Base-by-base conservation (phyloP, 345 rosid genomes). In the Lepidium didymum region DNA sequence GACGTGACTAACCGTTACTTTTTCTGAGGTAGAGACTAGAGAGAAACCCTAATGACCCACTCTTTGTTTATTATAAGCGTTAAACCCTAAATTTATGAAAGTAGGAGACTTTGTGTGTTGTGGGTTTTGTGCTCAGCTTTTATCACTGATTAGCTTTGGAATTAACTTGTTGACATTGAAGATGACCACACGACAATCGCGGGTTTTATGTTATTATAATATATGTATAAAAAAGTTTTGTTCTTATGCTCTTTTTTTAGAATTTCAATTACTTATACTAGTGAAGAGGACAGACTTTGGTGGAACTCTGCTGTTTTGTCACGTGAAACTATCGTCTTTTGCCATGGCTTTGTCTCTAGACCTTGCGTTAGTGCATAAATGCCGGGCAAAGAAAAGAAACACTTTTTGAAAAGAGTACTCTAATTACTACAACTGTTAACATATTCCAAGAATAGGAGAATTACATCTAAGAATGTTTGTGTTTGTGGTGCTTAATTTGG, bases 301-400 rank as follows among this genome's bases (percentile, higher is more conserved):
- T 68, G 70, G 78, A 69, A 68, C 65, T 75, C 70, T 75, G 78
- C 70, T 75, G 54, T 44, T 69, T 54, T 60, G 35, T 49, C 78
- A 75, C 78, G 75, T 75, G 78, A 68, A 54, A 33, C 33, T 46
- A 64, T 75, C 59, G 19, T 56, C 70, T 75, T 68, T 68, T 68
- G 73, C 68, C 27, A 53, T 74, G 15, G 37, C 53, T 68, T 45
- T 68, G 78, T 75, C 64, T 73, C 61, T 57, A n/a, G 12, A 46
- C 65, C 50, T 61, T 74, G 56, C 34, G 35, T 63, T 55, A 44
- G 19, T 56, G 72, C 72, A 49, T 73, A 57, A 33, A 58, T 21
- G n/a, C 72, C 44, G 58, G 57, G 12, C 13, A 29, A 8, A 18
- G 8, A 0, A 11, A 16, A 52, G n/a, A n/a, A n/a, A 4, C 6